phyloP scores from a whole-genome alignment of 495 filamentous ascomycete genomes.

The Penicillium paxilli region DNA sequence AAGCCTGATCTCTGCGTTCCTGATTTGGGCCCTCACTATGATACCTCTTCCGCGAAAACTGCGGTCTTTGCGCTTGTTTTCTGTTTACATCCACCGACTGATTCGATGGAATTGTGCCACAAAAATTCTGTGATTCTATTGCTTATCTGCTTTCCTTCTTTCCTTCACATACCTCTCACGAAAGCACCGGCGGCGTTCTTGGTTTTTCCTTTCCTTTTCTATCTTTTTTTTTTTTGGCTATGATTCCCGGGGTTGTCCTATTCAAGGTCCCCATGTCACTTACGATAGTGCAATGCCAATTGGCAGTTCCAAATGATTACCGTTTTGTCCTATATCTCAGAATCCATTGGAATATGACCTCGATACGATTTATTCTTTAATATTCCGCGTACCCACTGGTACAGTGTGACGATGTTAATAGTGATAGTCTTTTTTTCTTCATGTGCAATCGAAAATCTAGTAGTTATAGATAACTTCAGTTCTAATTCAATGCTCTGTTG shows the following conservation, averaged over 20 bases:
- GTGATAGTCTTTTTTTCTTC: too few relatives aligned
- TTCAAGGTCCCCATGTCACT: constrained; percentile 21
- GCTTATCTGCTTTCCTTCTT: constrained; percentile 5
- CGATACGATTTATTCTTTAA: constrained; percentile 3
- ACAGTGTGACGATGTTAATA: too few relatives aligned
- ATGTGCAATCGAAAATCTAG: too few relatives aligned
- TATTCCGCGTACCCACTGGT: too few relatives aligned
- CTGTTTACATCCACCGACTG: background rate
- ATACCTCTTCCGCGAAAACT: constrained; percentile 34
- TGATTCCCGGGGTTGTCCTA: constrained; percentile 21
- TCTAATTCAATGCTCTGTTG: too few relatives aligned
- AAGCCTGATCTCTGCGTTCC: constrained; percentile 24
- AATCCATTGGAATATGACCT: constrained; percentile 6
- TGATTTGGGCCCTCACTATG: constrained; percentile 29
- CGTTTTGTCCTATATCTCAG: constrained; percentile 10
- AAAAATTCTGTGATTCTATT: constrained; percentile 25
- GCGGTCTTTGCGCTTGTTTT: background rate
- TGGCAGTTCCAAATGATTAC: constrained; percentile 15
- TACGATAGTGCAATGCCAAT: constrained; percentile 25
- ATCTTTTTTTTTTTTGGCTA: constrained; percentile 9
- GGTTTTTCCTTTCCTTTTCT: background rate
- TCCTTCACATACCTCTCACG: constrained; percentile 22
- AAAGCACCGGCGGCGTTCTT: constrained; percentile 28
- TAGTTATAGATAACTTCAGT: too few relatives aligned
- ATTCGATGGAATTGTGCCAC: background rate